Evolutionary conservation across 176 grass and related monocot species (phyloP).

Genomic region (Musa acuminata): DNA sequence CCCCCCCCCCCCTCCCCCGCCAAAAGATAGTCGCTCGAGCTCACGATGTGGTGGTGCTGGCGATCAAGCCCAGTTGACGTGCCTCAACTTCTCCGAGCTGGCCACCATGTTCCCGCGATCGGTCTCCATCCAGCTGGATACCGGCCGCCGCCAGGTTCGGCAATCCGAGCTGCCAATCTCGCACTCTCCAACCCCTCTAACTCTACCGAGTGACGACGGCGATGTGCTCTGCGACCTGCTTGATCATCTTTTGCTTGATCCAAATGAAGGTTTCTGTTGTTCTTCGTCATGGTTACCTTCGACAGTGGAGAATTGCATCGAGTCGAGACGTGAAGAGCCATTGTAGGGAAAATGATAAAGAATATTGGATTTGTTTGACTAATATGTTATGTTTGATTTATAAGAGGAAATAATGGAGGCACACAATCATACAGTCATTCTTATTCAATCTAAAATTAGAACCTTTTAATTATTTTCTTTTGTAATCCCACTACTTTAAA

Average conservation of each 20-base stretch:
- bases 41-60: slow-evolving; percentile 67
- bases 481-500: too few relatives aligned
- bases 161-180: background rate
- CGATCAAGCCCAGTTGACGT: slow-evolving; percentile 62
- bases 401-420: too few relatives aligned
- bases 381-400: too few relatives aligned
- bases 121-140: slow-evolving; percentile 45
- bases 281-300: slow-evolving; percentile 16
- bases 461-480: too few relatives aligned
- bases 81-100: slow-evolving; percentile 82
- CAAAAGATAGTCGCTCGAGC: slow-evolving; percentile 62
- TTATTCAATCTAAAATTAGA: too few relatives aligned
- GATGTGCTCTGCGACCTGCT: slow-evolving; percentile 48
- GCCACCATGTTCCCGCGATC: slow-evolving; percentile 51
- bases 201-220: slow-evolving; percentile 17
- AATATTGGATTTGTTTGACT: too few relatives aligned
- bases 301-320: background rate
- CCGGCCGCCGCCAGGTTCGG: slow-evolving; percentile 23
- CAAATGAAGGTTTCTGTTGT: slow-evolving; percentile 16
- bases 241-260: background rate
- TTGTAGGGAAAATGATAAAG: background rate
- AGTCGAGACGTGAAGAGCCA: background rate
- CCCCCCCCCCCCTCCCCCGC: too few relatives aligned
- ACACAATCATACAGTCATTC: too few relatives aligned
- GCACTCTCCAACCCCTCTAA: background rate